Conservation (phyloP, 108 stramenopile genomes). For the Cyclotella kingstonii region DNA sequence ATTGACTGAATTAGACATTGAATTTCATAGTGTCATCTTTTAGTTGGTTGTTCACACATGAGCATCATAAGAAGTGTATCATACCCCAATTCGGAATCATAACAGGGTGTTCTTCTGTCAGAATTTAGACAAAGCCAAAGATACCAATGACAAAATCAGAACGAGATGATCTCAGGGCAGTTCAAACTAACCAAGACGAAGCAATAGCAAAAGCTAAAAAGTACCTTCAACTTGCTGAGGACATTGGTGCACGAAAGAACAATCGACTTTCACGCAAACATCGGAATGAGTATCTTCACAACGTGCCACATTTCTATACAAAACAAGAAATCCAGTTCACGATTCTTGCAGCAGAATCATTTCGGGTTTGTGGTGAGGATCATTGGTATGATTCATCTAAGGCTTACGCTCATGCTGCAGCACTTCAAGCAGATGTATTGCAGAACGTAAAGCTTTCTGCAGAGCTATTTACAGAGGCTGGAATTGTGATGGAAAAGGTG, state of each 20-base stretch:
- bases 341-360: conserved; percentile 25
- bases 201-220: conserved; percentile 6
- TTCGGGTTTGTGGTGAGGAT: conserved; percentile 32
- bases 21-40: too few species aligned
- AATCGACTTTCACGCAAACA: conserved; percentile 4
- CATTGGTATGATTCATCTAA: conserved; percentile 22
- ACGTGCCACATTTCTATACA: not conserved
- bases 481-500: conserved; percentile 26
- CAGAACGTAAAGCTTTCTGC: conserved; percentile 15
- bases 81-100: too few species aligned
- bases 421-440: conserved; percentile 20
- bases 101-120: too few species aligned
- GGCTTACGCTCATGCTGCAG: conserved; percentile 21
- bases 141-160: too few species aligned
- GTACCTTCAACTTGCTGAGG: conserved; percentile 12
- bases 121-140: too few species aligned
- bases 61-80: too few species aligned
- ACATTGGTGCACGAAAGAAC: conserved; percentile 6
- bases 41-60: too few species aligned
- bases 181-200: conserved; percentile 5
- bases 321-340: conserved; percentile 29
- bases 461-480: conserved; percentile 21
- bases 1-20: too few species aligned
- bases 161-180: conserved; percentile 4
- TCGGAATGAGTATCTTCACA: not conserved